Base-by-base conservation (phyloP, 2,329 filamentous ascomycete genomes). In the Xylariaceae sp. region DNA sequence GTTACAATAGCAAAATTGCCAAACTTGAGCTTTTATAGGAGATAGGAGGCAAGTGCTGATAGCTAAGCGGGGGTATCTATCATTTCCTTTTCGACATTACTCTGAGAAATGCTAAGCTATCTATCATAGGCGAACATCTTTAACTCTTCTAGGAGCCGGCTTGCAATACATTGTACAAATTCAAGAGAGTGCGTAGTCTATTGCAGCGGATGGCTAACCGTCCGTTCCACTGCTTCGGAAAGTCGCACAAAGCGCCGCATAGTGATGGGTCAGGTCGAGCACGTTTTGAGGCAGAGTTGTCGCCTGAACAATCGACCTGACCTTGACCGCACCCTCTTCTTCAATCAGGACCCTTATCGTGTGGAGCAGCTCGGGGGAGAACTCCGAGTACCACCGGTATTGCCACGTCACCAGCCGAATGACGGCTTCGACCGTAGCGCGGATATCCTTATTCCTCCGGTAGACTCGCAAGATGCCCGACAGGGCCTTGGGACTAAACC, bases 321-420 rank as follows among this genome's bases (percentile, higher is more conserved):
- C 85, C 67, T 98, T 98, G 62, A 98, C 87, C 1, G 90, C 90
- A 42, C 92, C 92, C 65, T 98, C 92, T 51, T 96, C 89, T 65
- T 97, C 92, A 59, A 98, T 98, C 50, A 98, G 71, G 50, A 86
- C 88, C 46, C 92, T 83, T 56, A 97, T 86, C 3, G 86, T 83
- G 63, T 82, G 87, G 38, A 98, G 76, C 30, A 98, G 74, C 49
- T 89, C 82, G 1, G 92, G 92, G 13, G 89, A 96, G 67, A 98
- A 98, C 76, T 98, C 92, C 40, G 89, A 96, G 68, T 98, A 98
- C 92, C 92, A 98, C 52, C 92, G 76, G 66, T 96, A 98, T 67
- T 98, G 92, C 92, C 92, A 98, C 9, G 90, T 92, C 23, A 97
- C 87, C 29, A 98, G 70, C 36, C 88, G 74, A 50, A 98, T 96